phyloP scores from a whole-genome alignment of 2,329 filamentous ascomycete species.

The Nothopassalora personata region DNA sequence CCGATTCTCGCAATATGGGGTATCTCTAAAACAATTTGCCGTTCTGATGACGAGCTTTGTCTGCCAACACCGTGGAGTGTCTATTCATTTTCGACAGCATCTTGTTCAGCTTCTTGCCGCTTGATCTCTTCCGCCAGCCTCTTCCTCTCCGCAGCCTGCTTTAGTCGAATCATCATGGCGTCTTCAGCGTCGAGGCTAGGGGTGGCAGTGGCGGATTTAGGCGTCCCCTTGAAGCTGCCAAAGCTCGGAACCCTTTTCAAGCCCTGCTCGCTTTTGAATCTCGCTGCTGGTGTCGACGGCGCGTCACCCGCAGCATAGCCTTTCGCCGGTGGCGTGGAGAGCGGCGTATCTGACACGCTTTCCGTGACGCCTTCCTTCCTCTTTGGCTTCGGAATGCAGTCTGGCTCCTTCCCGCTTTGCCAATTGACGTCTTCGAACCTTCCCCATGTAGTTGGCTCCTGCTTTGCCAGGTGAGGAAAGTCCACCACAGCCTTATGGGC shows the following conservation, averaged over 20 bases:
- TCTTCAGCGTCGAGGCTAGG: conserved; percentile 30
- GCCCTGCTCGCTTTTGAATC: conserved; percentile 4
- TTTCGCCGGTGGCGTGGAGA: not conserved
- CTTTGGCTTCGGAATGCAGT: conserved; percentile 31
- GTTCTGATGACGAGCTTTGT: not conserved
- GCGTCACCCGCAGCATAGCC: not conserved
- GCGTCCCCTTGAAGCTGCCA: conserved; percentile 34
- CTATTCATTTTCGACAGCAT: not conserved
- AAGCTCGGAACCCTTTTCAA: conserved; percentile 39
- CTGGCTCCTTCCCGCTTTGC: conserved; percentile 51
- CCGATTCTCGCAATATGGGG: not conserved
- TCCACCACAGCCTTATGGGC: conserved; percentile 54
- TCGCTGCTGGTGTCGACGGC: conserved; percentile 7
- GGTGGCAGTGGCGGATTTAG: conserved; percentile 21
- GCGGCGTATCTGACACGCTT: not conserved
- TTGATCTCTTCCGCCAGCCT: conserved; percentile 42
- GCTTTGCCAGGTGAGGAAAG: conserved; percentile 23
- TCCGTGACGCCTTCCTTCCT: not conserved
- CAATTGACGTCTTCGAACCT: conserved; percentile 51
- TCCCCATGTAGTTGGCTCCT: conserved; percentile 38
- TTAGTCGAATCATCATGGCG: conserved; percentile 42
- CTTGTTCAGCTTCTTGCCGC: conserved; percentile 31
- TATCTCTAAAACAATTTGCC: not conserved
- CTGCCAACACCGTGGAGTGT: not conserved
- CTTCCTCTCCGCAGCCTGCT: conserved; percentile 39